Percentiles rank a stretch among this genome's conserved stretches.
phyloP scores from a whole-genome alignment of 2,329 filamentous ascomycete genomes.

The Chalara sp. region DNA sequence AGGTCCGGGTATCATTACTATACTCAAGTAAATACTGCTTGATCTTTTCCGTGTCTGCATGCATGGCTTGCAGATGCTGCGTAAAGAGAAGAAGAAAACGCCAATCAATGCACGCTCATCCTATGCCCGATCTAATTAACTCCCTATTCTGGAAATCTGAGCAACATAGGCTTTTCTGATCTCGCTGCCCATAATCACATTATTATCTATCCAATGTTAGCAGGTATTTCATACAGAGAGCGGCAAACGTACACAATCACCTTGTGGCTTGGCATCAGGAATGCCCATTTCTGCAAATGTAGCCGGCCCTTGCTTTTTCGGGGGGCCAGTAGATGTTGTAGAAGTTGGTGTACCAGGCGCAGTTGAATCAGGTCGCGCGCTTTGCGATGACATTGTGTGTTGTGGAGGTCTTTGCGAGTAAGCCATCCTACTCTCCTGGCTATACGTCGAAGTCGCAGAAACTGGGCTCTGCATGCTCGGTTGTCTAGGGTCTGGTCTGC shows the following conservation, averaged over 20 bases:
- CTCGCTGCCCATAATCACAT: constrained; percentile 17
- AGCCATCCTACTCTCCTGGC: background rate
- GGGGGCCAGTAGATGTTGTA: constrained; percentile 7
- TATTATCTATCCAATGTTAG: constrained; percentile 17
- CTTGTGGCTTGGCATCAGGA: constrained; percentile 72
- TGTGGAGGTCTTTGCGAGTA: background rate
- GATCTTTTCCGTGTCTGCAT: too few relatives aligned
- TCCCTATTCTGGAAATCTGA: too few relatives aligned
- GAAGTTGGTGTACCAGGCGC: constrained; percentile 1
- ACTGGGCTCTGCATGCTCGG: background rate
- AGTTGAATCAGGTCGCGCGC: background rate
- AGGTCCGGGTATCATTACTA: too few relatives aligned
- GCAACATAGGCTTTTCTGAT: too few relatives aligned
- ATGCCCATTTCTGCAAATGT: constrained; percentile 99
- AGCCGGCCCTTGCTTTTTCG: constrained; percentile 61
- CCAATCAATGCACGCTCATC: too few relatives aligned
- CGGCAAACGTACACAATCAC: constrained; percentile 65
- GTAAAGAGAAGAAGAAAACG: too few relatives aligned
- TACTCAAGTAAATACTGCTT: too few relatives aligned
- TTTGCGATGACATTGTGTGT: background rate
- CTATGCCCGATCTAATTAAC: too few relatives aligned
- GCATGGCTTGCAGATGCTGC: too few relatives aligned
- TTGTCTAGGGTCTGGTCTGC: background rate
- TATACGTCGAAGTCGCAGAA: background rate
- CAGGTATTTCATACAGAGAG: background rate